Percentiles rank a stretch among this genome's conserved stretches.
phyloP scores from a whole-genome alignment of 495 filamentous ascomycete species.

The Podospora appendiculata region DNA sequence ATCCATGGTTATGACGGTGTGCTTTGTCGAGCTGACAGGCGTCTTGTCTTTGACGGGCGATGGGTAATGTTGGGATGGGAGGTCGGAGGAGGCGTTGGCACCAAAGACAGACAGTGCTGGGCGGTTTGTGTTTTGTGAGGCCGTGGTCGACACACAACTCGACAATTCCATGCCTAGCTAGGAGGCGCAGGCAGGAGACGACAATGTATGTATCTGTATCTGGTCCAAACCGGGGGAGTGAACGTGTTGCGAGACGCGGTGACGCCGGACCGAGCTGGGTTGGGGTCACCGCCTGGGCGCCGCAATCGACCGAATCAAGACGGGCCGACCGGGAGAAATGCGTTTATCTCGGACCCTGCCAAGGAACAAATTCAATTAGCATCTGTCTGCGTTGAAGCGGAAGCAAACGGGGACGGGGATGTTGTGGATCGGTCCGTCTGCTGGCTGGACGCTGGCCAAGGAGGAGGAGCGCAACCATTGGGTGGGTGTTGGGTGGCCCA shows the following conservation, averaged over 20 bases:
- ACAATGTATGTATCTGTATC: neutral
- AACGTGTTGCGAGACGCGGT: neutral
- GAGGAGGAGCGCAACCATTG: too few species aligned
- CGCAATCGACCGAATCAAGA: neutral
- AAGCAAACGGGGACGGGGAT: too few species aligned
- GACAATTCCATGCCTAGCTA: slow-evolving; percentile 11
- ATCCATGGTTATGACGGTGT: slow-evolving; percentile 8
- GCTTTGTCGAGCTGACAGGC: neutral
- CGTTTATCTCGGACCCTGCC: too few species aligned
- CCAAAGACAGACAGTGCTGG: neutral
- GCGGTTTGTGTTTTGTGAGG: neutral
- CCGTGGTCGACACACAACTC: neutral
- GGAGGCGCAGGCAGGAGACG: neutral
- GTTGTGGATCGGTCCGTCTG: too few species aligned
- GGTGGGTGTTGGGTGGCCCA: too few species aligned
- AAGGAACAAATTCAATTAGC: too few species aligned
- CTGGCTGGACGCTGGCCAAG: too few species aligned
- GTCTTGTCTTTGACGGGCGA: slow-evolving; percentile 2
- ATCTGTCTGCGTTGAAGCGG: too few species aligned
- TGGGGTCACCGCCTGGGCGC: slow-evolving; percentile 14
- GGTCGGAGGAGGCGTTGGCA: slow-evolving; percentile 1
- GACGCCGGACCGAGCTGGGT: slow-evolving; percentile 9
- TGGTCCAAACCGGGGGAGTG: neutral
- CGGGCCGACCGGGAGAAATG: too few species aligned
- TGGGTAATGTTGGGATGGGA: slow-evolving; percentile 1